Evolutionary conservation across 306 rosid genomes (phyloP), one percentile per base, ranked within the genome.

Genomic region (Begonia fuchsioides): DNA sequence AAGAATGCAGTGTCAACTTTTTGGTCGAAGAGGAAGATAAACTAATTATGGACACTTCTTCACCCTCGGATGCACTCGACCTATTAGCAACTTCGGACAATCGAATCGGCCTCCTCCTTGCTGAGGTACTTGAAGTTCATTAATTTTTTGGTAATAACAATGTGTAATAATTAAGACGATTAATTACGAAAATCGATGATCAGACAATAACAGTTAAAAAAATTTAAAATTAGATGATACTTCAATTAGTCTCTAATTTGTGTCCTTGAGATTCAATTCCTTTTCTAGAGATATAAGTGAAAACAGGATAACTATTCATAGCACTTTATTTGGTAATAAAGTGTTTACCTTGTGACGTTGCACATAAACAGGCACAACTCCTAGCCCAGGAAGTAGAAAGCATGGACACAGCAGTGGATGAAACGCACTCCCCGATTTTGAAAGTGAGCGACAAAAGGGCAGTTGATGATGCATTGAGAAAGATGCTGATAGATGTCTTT

Each of bases 1-100:
- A 57, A 51, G 97, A 84, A 60, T 90, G 95, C 48, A 84, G 87
- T 39, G 84, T 90, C 52, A 82, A 79, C 63, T 90, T 90, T 58
- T 93, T 84, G 43, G 70, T 79, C 40, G 94, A 84, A 65, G 94
- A 84, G 73, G 97, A 81, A 67, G 93, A 81, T 69, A 76, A 75
- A 66, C 61, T 84, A 62, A 77, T 57, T 53, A 61, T 77, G 54
- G 90, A 84, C 76, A 65, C 87, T 60, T 66, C 75, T 43, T 71
- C 68, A 3, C 75, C 87, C 32, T 75, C 95, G 51, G 95, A 81
- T 57, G 92, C 95, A 41, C 51, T 85, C 60, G 95, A 90, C 75
- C 67, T 84, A 39, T 60, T 84, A 68, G 76, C 79, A 52, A 76
- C 93, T 17, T 84, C 98, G 14, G 94, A 84, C 62, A 79, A 79